These are phyloP conservation scores for Tremella fuciformis DNA, from an alignment of 768 basidiomycete species.

Conservation along the genomic window DNA sequence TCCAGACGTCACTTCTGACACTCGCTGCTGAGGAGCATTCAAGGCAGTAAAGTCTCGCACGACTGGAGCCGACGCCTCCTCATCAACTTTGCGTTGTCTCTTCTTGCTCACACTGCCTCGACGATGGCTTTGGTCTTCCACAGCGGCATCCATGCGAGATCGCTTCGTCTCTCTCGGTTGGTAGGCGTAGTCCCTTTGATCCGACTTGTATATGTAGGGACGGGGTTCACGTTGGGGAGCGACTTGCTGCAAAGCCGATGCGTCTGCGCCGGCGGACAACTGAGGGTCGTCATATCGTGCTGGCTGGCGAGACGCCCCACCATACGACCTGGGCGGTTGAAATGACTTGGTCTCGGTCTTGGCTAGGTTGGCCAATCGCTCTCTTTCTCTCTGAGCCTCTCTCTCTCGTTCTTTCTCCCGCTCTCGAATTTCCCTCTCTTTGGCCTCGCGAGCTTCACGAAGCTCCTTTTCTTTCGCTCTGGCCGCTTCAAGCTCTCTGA, in stretches of 20 bases:
- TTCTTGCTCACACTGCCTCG: conserved; percentile 20
- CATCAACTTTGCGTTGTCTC: conserved; percentile 34
- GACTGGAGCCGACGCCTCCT: conserved; percentile 13
- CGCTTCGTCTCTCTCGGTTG: conserved; percentile 28
- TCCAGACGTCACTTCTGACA: conserved; percentile 34
- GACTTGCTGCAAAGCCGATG: conserved; percentile 39
- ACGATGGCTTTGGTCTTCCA: conserved; percentile 38
- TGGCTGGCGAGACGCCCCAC: background rate
- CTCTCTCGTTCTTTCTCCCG: background rate
- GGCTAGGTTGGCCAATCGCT: conserved; percentile 1
- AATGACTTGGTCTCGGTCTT: conserved; percentile 6
- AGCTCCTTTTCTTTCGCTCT: background rate
- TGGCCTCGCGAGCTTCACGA: background rate
- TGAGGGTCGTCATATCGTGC: conserved; percentile 1
- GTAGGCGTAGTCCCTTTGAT: conserved; percentile 36
- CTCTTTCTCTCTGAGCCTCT: conserved; percentile 5
- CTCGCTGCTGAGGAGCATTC: conserved; percentile 16
- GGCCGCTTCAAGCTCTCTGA: no score
- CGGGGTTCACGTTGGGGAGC: conserved; percentile 37
- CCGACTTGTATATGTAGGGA: conserved; percentile 42
- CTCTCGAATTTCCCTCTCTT: conserved; percentile 2
- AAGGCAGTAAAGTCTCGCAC: conserved; percentile 24
- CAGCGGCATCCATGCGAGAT: conserved; percentile 44
- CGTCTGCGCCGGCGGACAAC: conserved; percentile 9
- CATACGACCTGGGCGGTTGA: conserved; percentile 5